Evolutionary conservation across 1,284 basidiomycete genomes (phyloP), one percentile per base, ranked within the genome.

Genomic region (Marasmius fiardii): DNA sequence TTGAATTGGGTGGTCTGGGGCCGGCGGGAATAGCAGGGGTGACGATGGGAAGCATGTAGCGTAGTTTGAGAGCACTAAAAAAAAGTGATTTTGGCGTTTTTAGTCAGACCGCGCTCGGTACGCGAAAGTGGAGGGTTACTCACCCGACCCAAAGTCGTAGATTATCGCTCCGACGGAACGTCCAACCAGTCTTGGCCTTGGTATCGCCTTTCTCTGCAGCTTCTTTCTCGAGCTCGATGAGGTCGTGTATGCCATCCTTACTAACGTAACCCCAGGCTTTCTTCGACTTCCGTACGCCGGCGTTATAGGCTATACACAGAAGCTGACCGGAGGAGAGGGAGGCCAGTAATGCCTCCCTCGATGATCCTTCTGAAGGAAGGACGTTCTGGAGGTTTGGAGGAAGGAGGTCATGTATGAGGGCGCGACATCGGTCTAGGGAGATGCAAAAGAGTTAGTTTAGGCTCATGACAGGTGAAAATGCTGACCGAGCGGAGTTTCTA

Each of bases 221-320:
- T 2, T 75, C 71, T 56, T 70, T 68, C 64, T 90, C 84, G 34
- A 92, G 76, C 1, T 79, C 74, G 20, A 85, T 70, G 43, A 93
- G 84, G 63, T 92, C 88, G 65, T 95, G 93, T 20, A 95, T 85
- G 2, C 84, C 81, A 56, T 88, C 82, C 31, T 79, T 73, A 54
- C 80, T 88, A 54, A 95, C 89, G 68, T 88, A 95, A 0, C 93
- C 93, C 92, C 93, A 95, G 1, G 91, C 90, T 61, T 88, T 84
- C 51, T 83, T 82, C 8, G 91, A 93, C 57, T 83, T 79, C 28
- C 92, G 82, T 0, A 95, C 86, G 11, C 82, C 86, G 3, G 80
- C 71, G 68, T 95, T 95, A 72, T 93, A 94, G 1, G 89, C 86
- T 2, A 79, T 69, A 61, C 92, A 95, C 3, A 94, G 79, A 16